Evolutionary conservation across 129 eudicot genomes (phyloP).

Genomic region (Logfia minima): DNA sequence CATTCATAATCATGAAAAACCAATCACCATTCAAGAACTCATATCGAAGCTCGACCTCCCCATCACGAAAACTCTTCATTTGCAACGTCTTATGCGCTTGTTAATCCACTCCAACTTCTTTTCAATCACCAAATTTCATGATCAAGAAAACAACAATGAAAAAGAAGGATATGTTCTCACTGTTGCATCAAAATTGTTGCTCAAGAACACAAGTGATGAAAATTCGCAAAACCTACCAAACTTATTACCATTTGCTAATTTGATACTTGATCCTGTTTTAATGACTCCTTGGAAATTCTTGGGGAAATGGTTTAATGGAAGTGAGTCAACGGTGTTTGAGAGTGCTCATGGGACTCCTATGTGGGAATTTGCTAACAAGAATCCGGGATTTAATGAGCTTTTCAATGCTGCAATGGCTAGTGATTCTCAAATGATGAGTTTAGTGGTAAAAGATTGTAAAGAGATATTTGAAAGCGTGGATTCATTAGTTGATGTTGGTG

Average conservation of each 20-base stretch:
- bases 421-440: conserved; percentile 30
- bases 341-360: conserved; percentile 26
- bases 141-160: neutral
- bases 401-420: conserved; percentile 44
- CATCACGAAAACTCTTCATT: conserved; percentile 18
- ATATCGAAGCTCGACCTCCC: conserved; percentile 24
- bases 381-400: conserved; percentile 18
- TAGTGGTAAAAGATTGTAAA: conserved; percentile 20
- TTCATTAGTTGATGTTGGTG: conserved; percentile 56
- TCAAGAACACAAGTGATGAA: conserved; percentile 21
- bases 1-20: conserved; percentile 36
- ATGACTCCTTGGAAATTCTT: conserved; percentile 25
- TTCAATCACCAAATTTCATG: conserved; percentile 14
- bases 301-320: conserved; percentile 31
- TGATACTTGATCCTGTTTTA: conserved; percentile 11
- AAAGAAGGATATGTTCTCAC: conserved; percentile 37
- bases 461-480: conserved; percentile 37
- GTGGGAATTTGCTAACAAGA: conserved; percentile 32
- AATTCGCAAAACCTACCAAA: conserved; percentile 11
- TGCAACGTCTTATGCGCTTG: conserved; percentile 39
- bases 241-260: conserved; percentile 22
- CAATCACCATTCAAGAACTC: conserved; percentile 34
- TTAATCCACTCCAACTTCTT: conserved; percentile 36
- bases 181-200: conserved; percentile 25
- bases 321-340: conserved; percentile 29